phyloP scores from a whole-genome alignment of 805 yeast genomes.

The Pichia californica region DNA sequence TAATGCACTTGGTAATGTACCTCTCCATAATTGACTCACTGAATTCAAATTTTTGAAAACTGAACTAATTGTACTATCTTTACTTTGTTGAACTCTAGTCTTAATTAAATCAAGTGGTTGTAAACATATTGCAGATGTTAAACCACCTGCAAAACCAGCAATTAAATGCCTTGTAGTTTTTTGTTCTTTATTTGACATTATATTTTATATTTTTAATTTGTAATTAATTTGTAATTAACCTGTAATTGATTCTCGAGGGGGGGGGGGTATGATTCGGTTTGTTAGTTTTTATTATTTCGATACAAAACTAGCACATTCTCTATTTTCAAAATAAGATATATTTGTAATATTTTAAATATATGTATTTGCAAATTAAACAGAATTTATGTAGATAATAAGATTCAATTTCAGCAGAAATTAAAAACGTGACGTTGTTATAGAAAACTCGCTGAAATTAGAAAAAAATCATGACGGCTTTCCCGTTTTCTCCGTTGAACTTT shows the following conservation, averaged over 20 bases:
- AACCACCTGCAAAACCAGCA: slow-evolving; percentile 83
- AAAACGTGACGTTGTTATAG: too few species aligned
- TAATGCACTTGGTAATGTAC: slow-evolving; percentile 84
- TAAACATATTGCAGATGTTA: slow-evolving; percentile 68
- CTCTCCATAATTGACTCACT: slow-evolving; percentile 72
- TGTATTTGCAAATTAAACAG: too few species aligned
- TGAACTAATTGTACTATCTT: slow-evolving; percentile 25
- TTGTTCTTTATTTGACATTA: slow-evolving; percentile 6
- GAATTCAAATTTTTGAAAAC: slow-evolving; percentile 36
- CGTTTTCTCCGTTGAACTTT: too few species aligned
- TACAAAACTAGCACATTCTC: too few species aligned
- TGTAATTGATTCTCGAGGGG: not conserved
- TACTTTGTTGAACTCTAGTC: slow-evolving; percentile 72
- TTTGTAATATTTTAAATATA: too few species aligned
- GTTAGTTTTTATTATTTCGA: too few species aligned
- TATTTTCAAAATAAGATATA: too few species aligned
- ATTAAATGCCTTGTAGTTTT: slow-evolving; percentile 45
- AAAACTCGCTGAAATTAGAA: too few species aligned
- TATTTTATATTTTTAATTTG: not conserved
- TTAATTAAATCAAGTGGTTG: slow-evolving; percentile 89
- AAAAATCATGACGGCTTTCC: too few species aligned
- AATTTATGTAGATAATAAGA: too few species aligned
- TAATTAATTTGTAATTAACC: not conserved
- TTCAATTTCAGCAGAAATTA: too few species aligned
- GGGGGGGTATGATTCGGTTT: too few species aligned